Evolutionary conservation across 139 green algal genomes (phyloP), one percentile per base, ranked within the genome.

Genomic region (Tetradesmus lagerheimii): DNA sequence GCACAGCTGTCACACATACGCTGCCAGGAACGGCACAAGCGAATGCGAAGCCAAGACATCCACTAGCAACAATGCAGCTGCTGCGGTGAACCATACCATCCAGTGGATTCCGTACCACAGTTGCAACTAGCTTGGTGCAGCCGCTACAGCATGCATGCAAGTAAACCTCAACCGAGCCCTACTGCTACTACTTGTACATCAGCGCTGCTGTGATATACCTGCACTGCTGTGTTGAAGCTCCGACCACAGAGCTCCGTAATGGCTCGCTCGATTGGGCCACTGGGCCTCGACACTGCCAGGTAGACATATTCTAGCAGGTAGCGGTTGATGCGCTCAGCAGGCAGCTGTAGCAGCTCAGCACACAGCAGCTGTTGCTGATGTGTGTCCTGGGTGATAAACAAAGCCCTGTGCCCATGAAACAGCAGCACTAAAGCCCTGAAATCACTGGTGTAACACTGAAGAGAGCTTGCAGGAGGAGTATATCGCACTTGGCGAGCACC

Each of bases 341-440:
- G 94, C 66, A 99, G 91, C 15, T 94, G 91, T 50, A 97, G 97
- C 71, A 99, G 91, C 38, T 96, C 93, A 67, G 97, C 97, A 93
- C 97, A 99, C 31, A 99, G 89, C 86, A 99, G 99, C 80, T 99
- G 97, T 29, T 97, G 94, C 35, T 98, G 95, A 0, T 94, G 96
- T 25, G 92, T 91, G 12, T 94, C 90, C 0, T 92, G 93, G 77
- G 88, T 95, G 85, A 95, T 96, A 92, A 96, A 97, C 18, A 99
- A 86, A 88, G 99, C 98, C 53, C 95, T 98, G 93, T 45, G 39
- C 6, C 8, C 15, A 57, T 34, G 14, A 5, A 20, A 23, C 14
- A 41, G 71, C 15, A 37, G 71, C 71, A 23, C 14, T 5, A 57
- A 71, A 11, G 20, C 9, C 1, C 9, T 71, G 2, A 31, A 2